Conservation (phyloP, 1,284 basidiomycete species). For the Kwoniella shivajii region DNA sequence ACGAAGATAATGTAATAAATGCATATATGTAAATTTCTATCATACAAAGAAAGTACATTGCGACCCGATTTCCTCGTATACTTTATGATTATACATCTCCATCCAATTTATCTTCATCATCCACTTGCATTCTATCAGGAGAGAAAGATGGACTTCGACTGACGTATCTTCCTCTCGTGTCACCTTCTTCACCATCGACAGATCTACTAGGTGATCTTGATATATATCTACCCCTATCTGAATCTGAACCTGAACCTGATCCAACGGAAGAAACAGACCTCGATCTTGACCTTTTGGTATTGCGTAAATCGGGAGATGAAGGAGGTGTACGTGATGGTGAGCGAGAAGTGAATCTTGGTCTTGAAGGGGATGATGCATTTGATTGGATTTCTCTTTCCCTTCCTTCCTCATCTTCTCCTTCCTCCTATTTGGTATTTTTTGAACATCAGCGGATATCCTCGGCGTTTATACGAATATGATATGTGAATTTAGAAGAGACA, state of each 20-base stretch:
- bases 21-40: constrained; percentile 3
- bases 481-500: neutral
- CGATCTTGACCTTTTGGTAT: constrained; percentile 18
- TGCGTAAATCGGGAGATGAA: constrained; percentile 14
- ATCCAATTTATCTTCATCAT: constrained; percentile 28
- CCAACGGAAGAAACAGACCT: constrained; percentile 15
- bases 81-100: constrained; percentile 37
- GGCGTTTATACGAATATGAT: neutral
- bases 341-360: constrained; percentile 34
- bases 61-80: neutral
- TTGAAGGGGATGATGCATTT: constrained; percentile 11
- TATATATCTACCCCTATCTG: constrained; percentile 35
- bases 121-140: constrained; percentile 44
- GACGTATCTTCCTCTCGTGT: constrained; percentile 43
- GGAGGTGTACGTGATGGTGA: constrained; percentile 32
- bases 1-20: neutral
- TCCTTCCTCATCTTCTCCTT: constrained; percentile 15
- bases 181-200: constrained; percentile 41
- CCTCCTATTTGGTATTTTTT: constrained; percentile 14
- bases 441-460: constrained; percentile 1
- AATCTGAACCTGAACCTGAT: too few species aligned
- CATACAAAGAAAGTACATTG: neutral
- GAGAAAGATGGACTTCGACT: constrained; percentile 51
- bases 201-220: constrained; percentile 53
- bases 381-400: constrained; percentile 6